Base-by-base conservation (phyloP, 2,329 filamentous ascomycete species). In the Phaeosphaeria sp. region DNA sequence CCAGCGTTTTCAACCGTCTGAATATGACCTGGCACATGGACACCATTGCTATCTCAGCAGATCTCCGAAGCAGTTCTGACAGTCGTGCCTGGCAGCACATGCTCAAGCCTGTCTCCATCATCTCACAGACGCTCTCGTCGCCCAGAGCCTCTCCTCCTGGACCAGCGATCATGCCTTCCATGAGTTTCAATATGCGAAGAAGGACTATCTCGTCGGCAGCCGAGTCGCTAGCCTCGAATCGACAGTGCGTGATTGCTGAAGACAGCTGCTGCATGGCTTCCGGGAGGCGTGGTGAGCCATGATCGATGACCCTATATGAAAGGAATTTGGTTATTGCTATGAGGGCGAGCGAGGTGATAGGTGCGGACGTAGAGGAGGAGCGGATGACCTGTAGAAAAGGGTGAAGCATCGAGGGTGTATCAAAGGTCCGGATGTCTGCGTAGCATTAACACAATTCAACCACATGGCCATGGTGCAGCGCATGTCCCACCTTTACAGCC, bases 1-100 rank as follows among this genome's bases (percentile, higher is more conserved):
- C 92, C 7, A 98, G 81, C 63, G 93, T 89, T 76, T 96, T 97
- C 52, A 99, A 81, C 59, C 96, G 89, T 77, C 93, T 91, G 74
- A 99, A 99, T 69, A 99, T 97, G 65, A 97, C 93, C 79, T 99
- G 95, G 74, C 95, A 98, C 95, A 99, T 99, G 66, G 92, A 92
- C 46, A 98, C 92, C 93, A 99, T 97, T 54, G 93, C 90, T 72
- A 96, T 95, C 78, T 99, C 95, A 1, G 95, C 95, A 20, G 93
- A 96, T 63, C 93, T 86, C 63, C 94, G 88, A 54, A 99, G 81
- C 3, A 98, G 88, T 69, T 97, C 93, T 10, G 93, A 97, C 60
- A 98, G 88, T 54, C 94, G 88, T 54, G 91, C 87, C 72, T 98
- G 93, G 63, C 94, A 99, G 81, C 95, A 99, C 82, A 99, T 98